Conservation (phyloP, 345 rosid species). For the Hibiscus tridactylites region DNA sequence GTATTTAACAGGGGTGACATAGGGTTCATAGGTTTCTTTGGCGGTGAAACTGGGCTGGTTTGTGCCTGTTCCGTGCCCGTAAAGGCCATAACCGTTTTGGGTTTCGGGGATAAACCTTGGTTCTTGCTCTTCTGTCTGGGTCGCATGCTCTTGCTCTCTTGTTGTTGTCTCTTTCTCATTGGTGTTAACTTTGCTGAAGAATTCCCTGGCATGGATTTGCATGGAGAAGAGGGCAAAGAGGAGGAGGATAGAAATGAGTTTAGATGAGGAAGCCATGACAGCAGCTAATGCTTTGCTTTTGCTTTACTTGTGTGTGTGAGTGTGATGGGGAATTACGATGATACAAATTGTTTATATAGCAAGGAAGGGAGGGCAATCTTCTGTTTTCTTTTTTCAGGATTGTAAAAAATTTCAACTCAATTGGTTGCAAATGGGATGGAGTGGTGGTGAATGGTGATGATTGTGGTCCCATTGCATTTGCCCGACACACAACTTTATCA, state of each 20-base stretch:
- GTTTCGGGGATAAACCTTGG: constrained; percentile 34
- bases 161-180: constrained; percentile 8
- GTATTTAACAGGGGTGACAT: constrained; percentile 14
- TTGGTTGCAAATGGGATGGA: constrained; percentile 15
- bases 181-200: constrained; percentile 30
- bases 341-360: constrained; percentile 20
- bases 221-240: constrained; percentile 15
- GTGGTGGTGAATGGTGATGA: constrained; percentile 14
- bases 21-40: constrained; percentile 12
- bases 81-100: constrained; percentile 44
- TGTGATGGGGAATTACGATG: constrained; percentile 5
- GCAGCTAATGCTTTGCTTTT: background rate
- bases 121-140: constrained; percentile 7
- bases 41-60: constrained; percentile 21
- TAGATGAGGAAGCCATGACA: constrained; percentile 23
- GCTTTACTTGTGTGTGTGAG: background rate
- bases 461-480: constrained; percentile 18
- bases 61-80: constrained; percentile 27
- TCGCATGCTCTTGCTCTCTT: background rate
- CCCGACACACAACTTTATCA: background rate
- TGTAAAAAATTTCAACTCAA: constrained; percentile 5
- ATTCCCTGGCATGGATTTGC: constrained; percentile 25
- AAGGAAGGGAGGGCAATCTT: background rate
- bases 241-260: constrained; percentile 14
- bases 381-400: background rate